phyloP scores from a whole-genome alignment of 164 flowering plant species.

The Pachysandra terminalis region DNA sequence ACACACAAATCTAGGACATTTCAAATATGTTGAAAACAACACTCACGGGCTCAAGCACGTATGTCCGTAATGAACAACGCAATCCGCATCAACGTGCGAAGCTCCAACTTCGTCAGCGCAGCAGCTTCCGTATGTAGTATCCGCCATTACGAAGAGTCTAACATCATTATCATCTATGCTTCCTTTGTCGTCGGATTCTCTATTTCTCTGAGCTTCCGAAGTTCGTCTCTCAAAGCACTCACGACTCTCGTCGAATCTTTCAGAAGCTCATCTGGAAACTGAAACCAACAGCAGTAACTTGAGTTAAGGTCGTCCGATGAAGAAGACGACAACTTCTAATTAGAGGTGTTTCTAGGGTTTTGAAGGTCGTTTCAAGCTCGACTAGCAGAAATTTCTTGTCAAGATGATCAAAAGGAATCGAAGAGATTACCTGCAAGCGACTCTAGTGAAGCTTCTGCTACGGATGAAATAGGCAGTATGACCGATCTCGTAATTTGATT shows the following conservation, averaged over 20 bases:
- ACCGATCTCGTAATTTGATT: slow-evolving; percentile 55
- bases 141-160: slow-evolving; percentile 83
- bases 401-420: not conserved
- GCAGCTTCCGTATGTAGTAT: slow-evolving; percentile 89
- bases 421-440: slow-evolving; percentile 70
- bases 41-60: slow-evolving; percentile 91
- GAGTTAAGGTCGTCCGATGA: not conserved
- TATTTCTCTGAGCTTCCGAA: slow-evolving; percentile 23
- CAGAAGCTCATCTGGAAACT: slow-evolving; percentile 92
- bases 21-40: not conserved
- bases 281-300: slow-evolving; percentile 8
- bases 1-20: not conserved
- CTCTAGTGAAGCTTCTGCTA: slow-evolving; percentile 47
- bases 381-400: not conserved
- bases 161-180: slow-evolving; percentile 25
- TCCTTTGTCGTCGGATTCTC: slow-evolving; percentile 12
- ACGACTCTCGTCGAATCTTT: slow-evolving; percentile 69
- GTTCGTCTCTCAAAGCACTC: slow-evolving; percentile 40
- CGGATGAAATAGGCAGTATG: slow-evolving; percentile 63
- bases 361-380: not conserved
- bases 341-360: not conserved
- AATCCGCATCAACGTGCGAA: slow-evolving; percentile 70
- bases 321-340: not conserved
- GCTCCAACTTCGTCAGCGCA: slow-evolving; percentile 98
- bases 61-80: slow-evolving; percentile 88